Percentiles rank a stretch among this genome's conserved stretches.
phyloP scores from a whole-genome alignment of 2,329 filamentous ascomycete species.

The Venturia effusa region DNA sequence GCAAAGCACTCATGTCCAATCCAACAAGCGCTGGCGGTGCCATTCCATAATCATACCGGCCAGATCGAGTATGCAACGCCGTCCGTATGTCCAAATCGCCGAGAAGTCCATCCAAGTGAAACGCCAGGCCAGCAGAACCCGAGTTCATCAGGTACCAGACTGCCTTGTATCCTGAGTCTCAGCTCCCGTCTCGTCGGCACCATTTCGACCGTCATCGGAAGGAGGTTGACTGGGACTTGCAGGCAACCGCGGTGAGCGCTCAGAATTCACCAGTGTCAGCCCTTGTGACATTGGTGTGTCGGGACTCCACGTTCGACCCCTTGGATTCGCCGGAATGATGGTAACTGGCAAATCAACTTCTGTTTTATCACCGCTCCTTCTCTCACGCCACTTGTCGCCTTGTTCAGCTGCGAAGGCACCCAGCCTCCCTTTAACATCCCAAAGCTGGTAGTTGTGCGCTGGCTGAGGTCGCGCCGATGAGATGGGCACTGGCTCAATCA shows the following conservation, averaged over 20 bases:
- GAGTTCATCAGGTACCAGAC: neutral
- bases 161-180: neutral
- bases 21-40: neutral
- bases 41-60: neutral
- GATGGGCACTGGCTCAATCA: slow-evolving; percentile 31
- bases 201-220: neutral
- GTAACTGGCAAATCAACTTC: slow-evolving; percentile 43
- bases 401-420: slow-evolving; percentile 40
- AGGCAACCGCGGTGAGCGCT: neutral
- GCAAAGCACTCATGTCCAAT: neutral
- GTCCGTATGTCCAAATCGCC: neutral
- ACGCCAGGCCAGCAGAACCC: neutral
- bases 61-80: neutral
- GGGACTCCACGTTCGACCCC: slow-evolving; percentile 45
- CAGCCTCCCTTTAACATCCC: slow-evolving; percentile 33
- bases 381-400: slow-evolving; percentile 28
- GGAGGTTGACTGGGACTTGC: neutral
- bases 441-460: slow-evolving; percentile 32
- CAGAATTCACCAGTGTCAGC: neutral
- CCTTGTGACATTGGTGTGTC: slow-evolving; percentile 15
- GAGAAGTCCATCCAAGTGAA: neutral
- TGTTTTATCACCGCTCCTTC: slow-evolving; percentile 25
- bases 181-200: neutral
- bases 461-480: slow-evolving; percentile 19
- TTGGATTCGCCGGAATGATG: slow-evolving; percentile 48